Percentiles rank a stretch among this genome's conserved stretches.
phyloP scores from a whole-genome alignment of 805 yeast species.

The Saccharomycopsis sp. region DNA sequence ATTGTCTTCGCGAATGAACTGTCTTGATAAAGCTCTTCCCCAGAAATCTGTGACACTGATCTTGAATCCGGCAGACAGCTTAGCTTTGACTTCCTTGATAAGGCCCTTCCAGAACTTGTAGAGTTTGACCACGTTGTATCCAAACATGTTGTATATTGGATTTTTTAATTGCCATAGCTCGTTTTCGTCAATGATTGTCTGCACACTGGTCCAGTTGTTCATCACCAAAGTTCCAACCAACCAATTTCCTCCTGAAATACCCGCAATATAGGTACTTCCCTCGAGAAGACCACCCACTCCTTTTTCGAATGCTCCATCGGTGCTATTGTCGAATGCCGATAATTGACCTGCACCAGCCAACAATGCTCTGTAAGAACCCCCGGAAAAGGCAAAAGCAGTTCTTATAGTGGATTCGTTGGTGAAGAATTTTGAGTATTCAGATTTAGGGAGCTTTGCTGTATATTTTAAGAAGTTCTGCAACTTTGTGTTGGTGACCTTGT shows the following conservation, averaged over 20 bases:
- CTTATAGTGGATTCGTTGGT: constrained; percentile 34
- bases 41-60: constrained; percentile 67
- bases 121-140: constrained; percentile 46
- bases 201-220: constrained; percentile 72
- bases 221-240: constrained; percentile 58
- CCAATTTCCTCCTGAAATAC: constrained; percentile 85
- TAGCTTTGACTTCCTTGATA: constrained; percentile 42
- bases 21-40: constrained; percentile 71
- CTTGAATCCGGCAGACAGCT: constrained; percentile 57
- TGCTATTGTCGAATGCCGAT: constrained; percentile 71
- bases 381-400: constrained; percentile 63
- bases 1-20: constrained; percentile 65
- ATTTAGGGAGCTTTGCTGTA: constrained; percentile 26
- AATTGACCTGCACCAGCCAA: constrained; percentile 77
- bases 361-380: constrained; percentile 92
- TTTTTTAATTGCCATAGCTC: constrained; percentile 28
- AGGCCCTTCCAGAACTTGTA: constrained; percentile 30
- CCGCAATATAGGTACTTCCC: constrained; percentile 63
- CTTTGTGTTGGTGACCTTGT: constrained; percentile 39
- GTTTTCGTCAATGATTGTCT: constrained; percentile 40
- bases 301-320: constrained; percentile 44
- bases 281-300: constrained; percentile 74
- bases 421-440: constrained; percentile 31
- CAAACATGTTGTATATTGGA: constrained; percentile 47
- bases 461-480: constrained; percentile 41